Base-by-base conservation (phyloP, 208 protist species). In the Trypanosoma vivax region DNA sequence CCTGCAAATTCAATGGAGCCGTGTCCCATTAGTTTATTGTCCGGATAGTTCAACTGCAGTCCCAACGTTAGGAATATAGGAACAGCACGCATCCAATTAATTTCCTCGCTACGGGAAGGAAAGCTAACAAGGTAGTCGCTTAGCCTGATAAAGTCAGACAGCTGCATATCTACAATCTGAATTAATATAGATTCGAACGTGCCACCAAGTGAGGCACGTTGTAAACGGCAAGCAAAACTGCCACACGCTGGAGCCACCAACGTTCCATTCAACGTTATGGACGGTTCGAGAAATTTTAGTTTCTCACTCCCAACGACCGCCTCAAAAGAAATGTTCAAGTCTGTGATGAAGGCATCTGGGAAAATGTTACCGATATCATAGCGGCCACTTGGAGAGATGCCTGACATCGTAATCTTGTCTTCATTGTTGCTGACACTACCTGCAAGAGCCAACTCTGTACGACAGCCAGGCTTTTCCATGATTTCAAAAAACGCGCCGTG, bases 81-180 rank as follows among this genome's bases (percentile, higher is more conserved):
- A 42, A 60, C 19, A 19, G 0, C n/a, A 6, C 27, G 14, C 21
- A 54, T 11, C 60, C 60, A 67, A 13, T 52, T 45, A 3, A 46
- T 48, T 39, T 48, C 27, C n/a, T 54, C n/a, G 2, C 9, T 34
- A 48, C 38, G 21, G 11, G 34, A 9, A 1, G 27, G 43, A 31
- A 19, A 11, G 3, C 27, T 28, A 38, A 54, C 35, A 18, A 67
- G 27, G 19, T 55, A 53, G 46, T 55, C n/a, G 10, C 43, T 45
- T 28, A 67, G 60, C 39, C 29, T 21, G 11, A 67, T 52, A 37
- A 67, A 52, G 3, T 55, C 30, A n/a, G 34, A 11, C 21, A 67
- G 35, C 11, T 59, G 60, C 38, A 67, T 13, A 16, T 28, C 16
- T 19, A 35, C n/a, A 29, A 60, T 23, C 35, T 67, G 39, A 11